These are phyloP conservation scores for Actinomortierella wolfii DNA, from an alignment of 371 early-diverging fungal genomes.

Conservation along the genomic window DNA sequence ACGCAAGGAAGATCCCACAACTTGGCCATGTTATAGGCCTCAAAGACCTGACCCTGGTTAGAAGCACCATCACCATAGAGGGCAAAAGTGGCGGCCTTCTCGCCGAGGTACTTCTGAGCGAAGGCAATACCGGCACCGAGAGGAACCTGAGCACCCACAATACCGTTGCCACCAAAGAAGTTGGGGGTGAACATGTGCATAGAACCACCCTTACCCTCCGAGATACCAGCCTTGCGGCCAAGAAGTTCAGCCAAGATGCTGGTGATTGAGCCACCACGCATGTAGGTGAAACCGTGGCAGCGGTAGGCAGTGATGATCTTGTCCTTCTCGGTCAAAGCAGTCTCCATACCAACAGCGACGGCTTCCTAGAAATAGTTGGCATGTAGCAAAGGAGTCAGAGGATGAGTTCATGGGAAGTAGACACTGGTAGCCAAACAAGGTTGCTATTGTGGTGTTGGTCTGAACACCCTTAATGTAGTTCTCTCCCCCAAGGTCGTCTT, in stretches of 20 bases:
- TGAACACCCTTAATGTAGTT: too few relatives aligned
- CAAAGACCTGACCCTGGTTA: slow-evolving; percentile 99
- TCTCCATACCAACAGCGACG: slow-evolving; percentile 95
- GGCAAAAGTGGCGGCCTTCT: slow-evolving; percentile 83
- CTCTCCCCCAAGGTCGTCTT: too few relatives aligned
- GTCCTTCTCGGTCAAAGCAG: slow-evolving; percentile 87
- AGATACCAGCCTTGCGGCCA: slow-evolving; percentile 89
- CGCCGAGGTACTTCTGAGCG: slow-evolving; percentile 90
- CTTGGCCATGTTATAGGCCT: slow-evolving; percentile 99
- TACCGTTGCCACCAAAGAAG: slow-evolving; percentile 99
- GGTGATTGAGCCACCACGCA: slow-evolving; percentile 82
- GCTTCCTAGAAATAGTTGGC: slow-evolving; percentile 88
- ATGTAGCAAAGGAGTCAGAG: too few relatives aligned
- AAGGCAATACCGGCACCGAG: slow-evolving; percentile 98
- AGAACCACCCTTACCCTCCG: slow-evolving; percentile 99
- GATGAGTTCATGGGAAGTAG: too few relatives aligned
- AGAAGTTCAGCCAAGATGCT: slow-evolving; percentile 88
- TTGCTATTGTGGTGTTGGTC: too few relatives aligned
- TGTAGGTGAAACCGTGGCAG: slow-evolving; percentile 98
- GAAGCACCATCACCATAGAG: slow-evolving; percentile 99
- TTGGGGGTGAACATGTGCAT: slow-evolving; percentile 99
- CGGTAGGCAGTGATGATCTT: slow-evolving; percentile 98
- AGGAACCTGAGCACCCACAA: slow-evolving; percentile 99
- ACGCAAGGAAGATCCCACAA: slow-evolving; percentile 97
- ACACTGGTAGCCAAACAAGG: too few relatives aligned